Percentiles rank a stretch among this genome's conserved stretches.
phyloP scores from a whole-genome alignment of 2,329 filamentous ascomycete genomes.

The Sporothrix schenckii region DNA sequence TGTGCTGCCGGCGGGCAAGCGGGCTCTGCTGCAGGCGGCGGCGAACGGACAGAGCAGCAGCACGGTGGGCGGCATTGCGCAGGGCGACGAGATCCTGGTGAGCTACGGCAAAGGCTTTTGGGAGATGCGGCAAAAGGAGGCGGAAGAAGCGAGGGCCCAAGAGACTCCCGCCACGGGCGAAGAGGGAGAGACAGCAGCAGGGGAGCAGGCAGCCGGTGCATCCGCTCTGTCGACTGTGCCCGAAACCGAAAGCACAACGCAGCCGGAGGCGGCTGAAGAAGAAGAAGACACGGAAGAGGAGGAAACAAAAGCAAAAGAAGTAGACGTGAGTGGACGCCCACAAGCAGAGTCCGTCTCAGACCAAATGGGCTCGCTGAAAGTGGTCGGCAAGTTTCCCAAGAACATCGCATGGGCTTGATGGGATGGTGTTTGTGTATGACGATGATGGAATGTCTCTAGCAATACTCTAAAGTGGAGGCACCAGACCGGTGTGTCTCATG shows the following conservation, averaged over 20 bases:
- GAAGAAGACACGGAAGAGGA: neutral
- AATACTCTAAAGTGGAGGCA: neutral
- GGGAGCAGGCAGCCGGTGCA: neutral
- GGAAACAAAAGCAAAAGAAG: neutral
- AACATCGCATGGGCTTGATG: slow-evolving; percentile 6
- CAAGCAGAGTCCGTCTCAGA: neutral
- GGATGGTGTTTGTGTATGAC: too few species aligned
- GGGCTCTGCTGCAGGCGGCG: slow-evolving; percentile 30
- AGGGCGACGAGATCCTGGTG: slow-evolving; percentile 66
- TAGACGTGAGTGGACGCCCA: neutral
- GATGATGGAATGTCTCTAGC: neutral
- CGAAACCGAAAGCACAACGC: neutral
- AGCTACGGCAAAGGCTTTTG: slow-evolving; percentile 72
- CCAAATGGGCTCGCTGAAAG: slow-evolving; percentile 12
- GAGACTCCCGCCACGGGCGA: neutral
- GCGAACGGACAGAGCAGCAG: neutral
- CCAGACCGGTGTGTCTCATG: neutral
- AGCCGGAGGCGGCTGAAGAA: neutral
- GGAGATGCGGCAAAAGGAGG: slow-evolving; percentile 52
- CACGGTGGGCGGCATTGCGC: slow-evolving; percentile 47
- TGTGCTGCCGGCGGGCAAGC: slow-evolving; percentile 54
- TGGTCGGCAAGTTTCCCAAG: slow-evolving; percentile 6
- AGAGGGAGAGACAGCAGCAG: too few species aligned
- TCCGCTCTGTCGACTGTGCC: neutral
- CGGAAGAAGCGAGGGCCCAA: slow-evolving; percentile 21